phyloP scores from a whole-genome alignment of 139 green algal genomes.

The Tetraselmis chui region DNA sequence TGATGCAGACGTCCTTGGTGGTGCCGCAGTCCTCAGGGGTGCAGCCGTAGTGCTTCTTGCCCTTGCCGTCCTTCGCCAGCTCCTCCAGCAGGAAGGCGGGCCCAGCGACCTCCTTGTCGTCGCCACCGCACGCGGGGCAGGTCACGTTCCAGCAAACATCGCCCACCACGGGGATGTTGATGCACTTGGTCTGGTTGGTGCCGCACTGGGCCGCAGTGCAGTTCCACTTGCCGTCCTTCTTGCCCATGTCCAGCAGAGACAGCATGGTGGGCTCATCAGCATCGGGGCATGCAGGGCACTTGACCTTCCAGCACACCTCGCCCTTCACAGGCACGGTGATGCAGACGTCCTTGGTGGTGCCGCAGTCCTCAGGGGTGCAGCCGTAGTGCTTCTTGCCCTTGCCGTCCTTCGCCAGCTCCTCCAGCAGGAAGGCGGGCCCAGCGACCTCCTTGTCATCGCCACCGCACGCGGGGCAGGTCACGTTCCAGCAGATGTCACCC shows the following conservation, averaged over 20 bases:
- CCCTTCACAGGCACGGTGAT: not conserved
- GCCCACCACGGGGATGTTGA: not conserved
- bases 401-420: not conserved
- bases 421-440: not conserved
- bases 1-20: not conserved
- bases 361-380: not conserved
- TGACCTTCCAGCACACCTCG: not conserved
- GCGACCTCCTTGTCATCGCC: not conserved
- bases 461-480: not conserved
- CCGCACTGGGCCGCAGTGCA: not conserved
- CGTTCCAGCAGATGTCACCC: not conserved
- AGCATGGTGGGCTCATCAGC: not conserved
- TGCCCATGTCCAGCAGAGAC: not conserved
- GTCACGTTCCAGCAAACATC: not conserved
- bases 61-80: not conserved
- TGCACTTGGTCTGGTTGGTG: not conserved
- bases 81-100: not conserved
- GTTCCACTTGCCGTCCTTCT: not conserved
- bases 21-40: not conserved
- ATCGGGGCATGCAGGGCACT: not conserved
- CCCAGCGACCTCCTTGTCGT: not conserved
- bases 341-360: not conserved
- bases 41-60: not conserved
- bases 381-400: not conserved
- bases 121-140: not conserved